These are phyloP conservation scores for Kalmusia sp. DNA, from an alignment of 2,329 filamentous ascomycete species.

Conservation along the genomic window DNA sequence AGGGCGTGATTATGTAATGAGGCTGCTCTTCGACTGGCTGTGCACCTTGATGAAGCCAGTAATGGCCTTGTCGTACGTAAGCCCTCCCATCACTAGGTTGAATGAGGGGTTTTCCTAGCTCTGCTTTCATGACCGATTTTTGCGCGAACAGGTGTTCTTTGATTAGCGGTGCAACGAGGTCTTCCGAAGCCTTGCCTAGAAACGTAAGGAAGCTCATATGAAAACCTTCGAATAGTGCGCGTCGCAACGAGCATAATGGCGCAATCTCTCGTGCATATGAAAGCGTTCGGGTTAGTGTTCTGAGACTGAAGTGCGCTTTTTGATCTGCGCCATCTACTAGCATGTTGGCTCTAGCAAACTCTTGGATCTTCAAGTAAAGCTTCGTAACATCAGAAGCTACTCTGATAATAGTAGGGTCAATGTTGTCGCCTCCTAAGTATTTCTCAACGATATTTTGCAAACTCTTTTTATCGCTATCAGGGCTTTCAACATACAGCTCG, in stretches of 20 bases:
- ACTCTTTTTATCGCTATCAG: constrained; percentile 86
- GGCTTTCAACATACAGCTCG: constrained; percentile 91
- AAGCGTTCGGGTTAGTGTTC: constrained; percentile 88
- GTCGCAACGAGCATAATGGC: constrained; percentile 80
- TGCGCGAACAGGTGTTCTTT: constrained; percentile 78
- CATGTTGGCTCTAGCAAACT: constrained; percentile 78
- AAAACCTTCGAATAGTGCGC: constrained; percentile 92
- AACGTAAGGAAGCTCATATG: constrained; percentile 97
- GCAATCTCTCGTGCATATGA: constrained; percentile 87
- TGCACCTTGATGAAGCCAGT: constrained; percentile 85
- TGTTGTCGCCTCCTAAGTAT: constrained; percentile 75
- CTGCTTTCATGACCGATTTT: constrained; percentile 71
- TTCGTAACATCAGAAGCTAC: constrained; percentile 81
- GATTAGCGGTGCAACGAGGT: constrained; percentile 78
- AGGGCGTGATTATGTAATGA: constrained; percentile 96
- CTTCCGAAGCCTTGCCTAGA: constrained; percentile 81
- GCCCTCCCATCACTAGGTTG: constrained; percentile 76
- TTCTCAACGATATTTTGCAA: constrained; percentile 86
- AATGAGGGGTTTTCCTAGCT: constrained; percentile 79
- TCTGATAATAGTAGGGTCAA: constrained; percentile 71
- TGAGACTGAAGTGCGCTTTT: constrained; percentile 94
- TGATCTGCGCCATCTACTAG: constrained; percentile 95
- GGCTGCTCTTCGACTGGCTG: constrained; percentile 72
- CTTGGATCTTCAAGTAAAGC: constrained; percentile 88
- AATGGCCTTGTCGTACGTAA: constrained; percentile 87